Evolutionary conservation across 2,329 filamentous ascomycete species (phyloP).

Genomic region (Aureobasidium sp.): DNA sequence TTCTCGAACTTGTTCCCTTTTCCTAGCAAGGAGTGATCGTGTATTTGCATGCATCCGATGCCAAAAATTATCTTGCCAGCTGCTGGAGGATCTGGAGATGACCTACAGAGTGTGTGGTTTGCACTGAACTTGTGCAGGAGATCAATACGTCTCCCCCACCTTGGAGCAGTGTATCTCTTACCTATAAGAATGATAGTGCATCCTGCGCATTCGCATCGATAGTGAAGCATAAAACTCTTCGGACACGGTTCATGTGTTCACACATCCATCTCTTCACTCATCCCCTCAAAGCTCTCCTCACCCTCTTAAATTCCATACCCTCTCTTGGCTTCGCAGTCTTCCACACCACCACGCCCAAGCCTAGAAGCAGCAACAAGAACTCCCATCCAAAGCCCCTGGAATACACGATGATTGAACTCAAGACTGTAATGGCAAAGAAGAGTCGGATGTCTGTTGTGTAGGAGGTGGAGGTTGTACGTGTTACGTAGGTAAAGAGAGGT

Average conservation of each 20-base stretch:
- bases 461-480: background rate
- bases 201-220: too few species aligned
- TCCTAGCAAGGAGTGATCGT: background rate
- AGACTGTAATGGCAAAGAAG: background rate
- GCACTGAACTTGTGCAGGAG: background rate
- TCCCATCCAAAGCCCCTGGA: background rate
- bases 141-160: background rate
- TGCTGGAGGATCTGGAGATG: background rate
- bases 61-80: background rate
- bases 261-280: background rate
- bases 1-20: background rate
- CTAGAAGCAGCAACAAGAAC: background rate
- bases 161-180: background rate
- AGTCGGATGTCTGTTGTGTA: conserved; percentile 2
- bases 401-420: background rate
- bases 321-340: background rate
- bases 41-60: background rate
- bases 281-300: background rate
- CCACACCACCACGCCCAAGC: background rate
- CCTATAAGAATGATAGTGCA: too few species aligned
- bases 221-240: too few species aligned
- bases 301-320: background rate
- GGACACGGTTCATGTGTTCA: too few species aligned
- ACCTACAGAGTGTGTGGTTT: background rate
- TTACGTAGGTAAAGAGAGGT: background rate